phyloP scores from a whole-genome alignment of 805 yeast species.

The Ogataea minuta region DNA sequence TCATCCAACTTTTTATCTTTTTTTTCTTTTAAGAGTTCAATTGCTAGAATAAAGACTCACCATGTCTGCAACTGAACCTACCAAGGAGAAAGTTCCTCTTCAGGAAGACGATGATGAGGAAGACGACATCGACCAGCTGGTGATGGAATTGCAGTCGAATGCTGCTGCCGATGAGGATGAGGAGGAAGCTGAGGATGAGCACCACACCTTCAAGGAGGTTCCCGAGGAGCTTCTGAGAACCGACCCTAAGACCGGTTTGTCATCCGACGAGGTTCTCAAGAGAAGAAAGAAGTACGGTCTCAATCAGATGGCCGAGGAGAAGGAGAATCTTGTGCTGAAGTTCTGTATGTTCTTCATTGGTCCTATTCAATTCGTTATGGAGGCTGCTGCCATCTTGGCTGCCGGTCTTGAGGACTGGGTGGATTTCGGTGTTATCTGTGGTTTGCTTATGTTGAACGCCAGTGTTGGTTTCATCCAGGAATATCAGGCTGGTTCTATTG shows the following conservation, averaged over 20 bases:
- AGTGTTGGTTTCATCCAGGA: slow-evolving; percentile 95
- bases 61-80: slow-evolving; percentile 25
- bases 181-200: slow-evolving; percentile 49
- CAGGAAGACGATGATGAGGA: slow-evolving; percentile 59
- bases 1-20: slow-evolving; percentile 12
- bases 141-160: slow-evolving; percentile 75
- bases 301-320: slow-evolving; percentile 88
- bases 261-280: slow-evolving; percentile 70
- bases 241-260: slow-evolving; percentile 73
- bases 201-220: slow-evolving; percentile 67
- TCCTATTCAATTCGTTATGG: slow-evolving; percentile 97
- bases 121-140: slow-evolving; percentile 69
- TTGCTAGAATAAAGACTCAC: slow-evolving; percentile 11
- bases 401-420: slow-evolving; percentile 98
- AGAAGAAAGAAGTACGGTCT: slow-evolving; percentile 90
- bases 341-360: slow-evolving; percentile 87
- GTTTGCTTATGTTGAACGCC: slow-evolving; percentile 81
- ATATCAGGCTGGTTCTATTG: slow-evolving; percentile 97
- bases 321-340: slow-evolving; percentile 75
- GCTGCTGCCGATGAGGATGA: slow-evolving; percentile 47
- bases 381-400: slow-evolving; percentile 92
- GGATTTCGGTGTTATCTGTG: slow-evolving; percentile 96
- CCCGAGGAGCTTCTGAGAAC: slow-evolving; percentile 86
- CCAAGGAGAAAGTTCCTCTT: slow-evolving; percentile 29
- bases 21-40: slow-evolving; percentile 17